Evolutionary conservation across 108 stramenopile genomes (phyloP).

Genomic region (Stephanodiscus minutulus): DNA sequence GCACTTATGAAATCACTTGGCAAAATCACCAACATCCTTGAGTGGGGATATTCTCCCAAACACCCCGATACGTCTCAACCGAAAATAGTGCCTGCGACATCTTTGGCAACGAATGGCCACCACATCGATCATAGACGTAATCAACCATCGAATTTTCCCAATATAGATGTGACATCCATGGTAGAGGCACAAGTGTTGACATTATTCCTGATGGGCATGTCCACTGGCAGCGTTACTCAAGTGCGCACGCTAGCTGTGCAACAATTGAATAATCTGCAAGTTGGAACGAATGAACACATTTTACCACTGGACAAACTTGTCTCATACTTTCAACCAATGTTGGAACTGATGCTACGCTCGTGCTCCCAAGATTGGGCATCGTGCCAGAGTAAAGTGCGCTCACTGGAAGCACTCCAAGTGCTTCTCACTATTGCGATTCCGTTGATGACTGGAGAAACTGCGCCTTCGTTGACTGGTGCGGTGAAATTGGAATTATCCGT

Average conservation of each 20-base stretch:
- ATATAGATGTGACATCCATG: constrained; percentile 10
- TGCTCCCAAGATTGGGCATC: constrained; percentile 26
- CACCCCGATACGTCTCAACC: not conserved
- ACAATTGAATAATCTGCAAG: constrained; percentile 9
- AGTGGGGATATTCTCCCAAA: constrained; percentile 28
- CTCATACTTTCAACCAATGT: constrained; percentile 25
- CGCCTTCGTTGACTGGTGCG: not conserved
- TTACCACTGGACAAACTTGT: constrained; percentile 13
- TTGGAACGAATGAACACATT: not conserved
- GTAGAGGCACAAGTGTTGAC: constrained; percentile 27
- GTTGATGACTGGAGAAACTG: constrained; percentile 7
- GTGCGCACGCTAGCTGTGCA: constrained; percentile 29
- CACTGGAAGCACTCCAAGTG: constrained; percentile 40
- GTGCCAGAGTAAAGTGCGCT: constrained; percentile 32
- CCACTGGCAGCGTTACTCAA: constrained; percentile 18
- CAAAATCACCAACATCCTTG: constrained; percentile 15
- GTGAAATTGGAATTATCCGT: constrained; percentile 6
- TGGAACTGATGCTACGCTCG: constrained; percentile 17
- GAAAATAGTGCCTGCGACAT: not conserved
- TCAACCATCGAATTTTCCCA: not conserved
- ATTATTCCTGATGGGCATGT: constrained; percentile 37
- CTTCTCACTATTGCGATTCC: constrained; percentile 30
- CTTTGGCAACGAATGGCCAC: not conserved
- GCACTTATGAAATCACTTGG: constrained; percentile 22
- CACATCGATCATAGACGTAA: not conserved